Conservation (phyloP, 1,284 basidiomycete species). For the Ganoderma lucidum region DNA sequence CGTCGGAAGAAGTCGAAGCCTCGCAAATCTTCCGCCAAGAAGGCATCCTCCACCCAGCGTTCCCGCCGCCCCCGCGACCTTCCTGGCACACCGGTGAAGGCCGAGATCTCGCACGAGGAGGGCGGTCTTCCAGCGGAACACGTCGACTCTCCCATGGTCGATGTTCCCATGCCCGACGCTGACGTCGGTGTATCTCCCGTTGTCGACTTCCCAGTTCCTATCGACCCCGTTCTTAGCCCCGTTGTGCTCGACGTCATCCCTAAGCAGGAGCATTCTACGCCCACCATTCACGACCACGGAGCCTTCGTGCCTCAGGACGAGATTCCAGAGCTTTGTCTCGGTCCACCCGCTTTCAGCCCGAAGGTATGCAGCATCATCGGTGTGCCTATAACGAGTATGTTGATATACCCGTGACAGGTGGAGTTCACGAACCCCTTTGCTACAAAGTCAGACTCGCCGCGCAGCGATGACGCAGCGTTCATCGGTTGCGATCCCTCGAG, state of each 20-base stretch:
- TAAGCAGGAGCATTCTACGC: background rate
- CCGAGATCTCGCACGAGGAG: conserved; percentile 1
- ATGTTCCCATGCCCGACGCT: background rate
- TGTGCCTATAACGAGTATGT: no score
- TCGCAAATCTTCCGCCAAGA: conserved; percentile 12
- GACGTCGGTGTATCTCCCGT: background rate
- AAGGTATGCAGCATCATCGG: conserved; percentile 1
- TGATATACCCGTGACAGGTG: conserved; percentile 6
- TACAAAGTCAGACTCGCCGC: background rate
- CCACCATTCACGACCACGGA: conserved; percentile 9
- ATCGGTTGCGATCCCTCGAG: conserved; percentile 19
- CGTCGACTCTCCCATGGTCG: background rate
- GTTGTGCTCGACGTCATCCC: background rate
- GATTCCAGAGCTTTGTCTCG: conserved; percentile 50
- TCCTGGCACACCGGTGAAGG: conserved; percentile 1
- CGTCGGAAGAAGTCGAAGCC: conserved; percentile 15
- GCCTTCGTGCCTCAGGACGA: conserved; percentile 48
- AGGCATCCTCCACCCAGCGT: conserved; percentile 11
- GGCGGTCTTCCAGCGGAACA: background rate
- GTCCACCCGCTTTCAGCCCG: conserved; percentile 14
- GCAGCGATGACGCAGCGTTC: background rate
- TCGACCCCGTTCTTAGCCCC: background rate
- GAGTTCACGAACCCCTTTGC: conserved; percentile 23
- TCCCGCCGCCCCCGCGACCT: conserved; percentile 9
- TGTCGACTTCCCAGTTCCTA: background rate